These are phyloP conservation scores for Torulaspora pretoriensis DNA, from an alignment of 1,139 yeast genomes.

Conservation along the genomic window DNA sequence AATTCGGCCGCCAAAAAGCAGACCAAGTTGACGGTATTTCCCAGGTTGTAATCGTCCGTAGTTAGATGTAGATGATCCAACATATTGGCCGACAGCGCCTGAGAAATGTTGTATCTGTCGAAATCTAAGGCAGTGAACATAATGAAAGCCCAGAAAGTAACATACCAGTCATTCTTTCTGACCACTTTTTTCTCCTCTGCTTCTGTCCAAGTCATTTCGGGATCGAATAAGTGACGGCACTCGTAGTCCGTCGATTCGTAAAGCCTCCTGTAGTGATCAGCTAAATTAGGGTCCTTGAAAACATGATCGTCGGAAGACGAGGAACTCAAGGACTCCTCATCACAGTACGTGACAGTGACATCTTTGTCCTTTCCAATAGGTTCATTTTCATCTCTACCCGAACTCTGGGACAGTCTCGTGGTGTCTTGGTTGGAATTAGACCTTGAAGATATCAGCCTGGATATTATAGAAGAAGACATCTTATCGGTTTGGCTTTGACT, in stretches of 20 bases:
- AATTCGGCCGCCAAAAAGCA: slow-evolving; percentile 50
- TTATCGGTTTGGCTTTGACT: too few species aligned
- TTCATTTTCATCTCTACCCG: not conserved
- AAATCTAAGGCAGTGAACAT: slow-evolving; percentile 51
- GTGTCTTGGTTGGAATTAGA: too few species aligned
- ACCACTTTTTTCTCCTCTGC: slow-evolving; percentile 43
- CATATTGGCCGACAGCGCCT: slow-evolving; percentile 50
- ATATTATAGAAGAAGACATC: too few species aligned
- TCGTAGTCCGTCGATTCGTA: slow-evolving; percentile 39
- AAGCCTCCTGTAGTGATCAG: slow-evolving; percentile 40
- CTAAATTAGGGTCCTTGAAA: slow-evolving; percentile 40
- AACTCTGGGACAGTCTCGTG: too few species aligned
- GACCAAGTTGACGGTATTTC: slow-evolving; percentile 44
- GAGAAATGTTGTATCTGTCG: slow-evolving; percentile 48
- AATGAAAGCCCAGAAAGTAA: slow-evolving; percentile 46
- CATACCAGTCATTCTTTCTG: slow-evolving; percentile 44
- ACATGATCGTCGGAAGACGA: slow-evolving; percentile 6
- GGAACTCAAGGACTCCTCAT: slow-evolving; percentile 10
- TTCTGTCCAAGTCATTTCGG: slow-evolving; percentile 44
- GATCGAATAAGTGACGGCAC: slow-evolving; percentile 44
- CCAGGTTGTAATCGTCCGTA: slow-evolving; percentile 48
- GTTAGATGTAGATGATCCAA: slow-evolving; percentile 44
- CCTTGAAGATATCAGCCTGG: too few species aligned
- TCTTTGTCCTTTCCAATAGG: not conserved
- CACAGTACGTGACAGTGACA: slow-evolving; percentile 1